These are phyloP conservation scores for Fusarium falciforme DNA, from an alignment of 2,329 filamentous ascomycete genomes.

Conservation along the genomic window DNA sequence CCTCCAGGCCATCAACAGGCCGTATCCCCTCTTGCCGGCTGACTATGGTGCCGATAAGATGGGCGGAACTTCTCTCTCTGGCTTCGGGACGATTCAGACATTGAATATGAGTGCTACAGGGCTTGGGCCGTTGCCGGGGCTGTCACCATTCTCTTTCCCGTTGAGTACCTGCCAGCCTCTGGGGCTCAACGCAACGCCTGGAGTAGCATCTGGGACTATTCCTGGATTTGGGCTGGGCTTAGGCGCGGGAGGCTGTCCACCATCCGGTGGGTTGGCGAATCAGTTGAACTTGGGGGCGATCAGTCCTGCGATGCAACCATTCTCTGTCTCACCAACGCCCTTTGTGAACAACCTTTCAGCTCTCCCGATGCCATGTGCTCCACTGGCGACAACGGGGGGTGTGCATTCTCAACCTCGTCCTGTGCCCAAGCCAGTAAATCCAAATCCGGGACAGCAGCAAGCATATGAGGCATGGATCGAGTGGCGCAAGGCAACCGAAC, in stretches of 20 bases:
- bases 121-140: background rate
- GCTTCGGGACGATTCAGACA: background rate
- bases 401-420: constrained; percentile 21
- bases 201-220: constrained; percentile 4
- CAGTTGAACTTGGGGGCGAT: background rate
- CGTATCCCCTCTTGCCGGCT: background rate
- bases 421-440: constrained; percentile 55
- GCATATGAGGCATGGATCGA: constrained; percentile 62
- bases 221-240: constrained; percentile 9
- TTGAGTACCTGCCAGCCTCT: background rate
- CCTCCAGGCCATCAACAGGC: background rate
- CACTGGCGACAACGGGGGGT: background rate
- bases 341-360: background rate
- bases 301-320: constrained; percentile 7
- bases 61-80: background rate
- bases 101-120: background rate
- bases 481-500: constrained; percentile 60
- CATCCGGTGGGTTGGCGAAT: background rate
- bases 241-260: background rate
- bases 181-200: background rate
- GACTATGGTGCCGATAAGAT: background rate
- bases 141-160: background rate
- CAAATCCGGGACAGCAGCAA: constrained; percentile 56
- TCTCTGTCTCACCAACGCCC: background rate
- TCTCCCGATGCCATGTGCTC: background rate